Percentiles rank a stretch among this genome's conserved stretches.
Conservation (phyloP, 192 early-diverging fungal genomes). For the Entophlyctis helioformis region DNA sequence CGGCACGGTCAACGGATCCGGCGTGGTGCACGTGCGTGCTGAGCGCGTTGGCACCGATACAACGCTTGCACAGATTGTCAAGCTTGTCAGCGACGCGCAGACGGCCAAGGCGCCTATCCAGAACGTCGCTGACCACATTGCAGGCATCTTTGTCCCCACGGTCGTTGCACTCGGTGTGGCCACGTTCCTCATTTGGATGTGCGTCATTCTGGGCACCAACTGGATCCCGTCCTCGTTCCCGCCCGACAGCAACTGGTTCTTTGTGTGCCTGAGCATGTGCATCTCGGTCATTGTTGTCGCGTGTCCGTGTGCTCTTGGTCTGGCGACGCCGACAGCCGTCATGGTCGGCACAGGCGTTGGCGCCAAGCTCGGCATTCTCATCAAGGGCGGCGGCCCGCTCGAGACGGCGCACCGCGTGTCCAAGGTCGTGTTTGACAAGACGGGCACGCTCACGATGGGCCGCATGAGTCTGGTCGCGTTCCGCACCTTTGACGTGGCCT, state of each 20-base stretch:
- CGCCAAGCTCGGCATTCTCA: conserved; percentile 86
- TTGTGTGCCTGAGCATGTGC: conserved; percentile 74
- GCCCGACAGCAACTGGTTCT: conserved; percentile 22
- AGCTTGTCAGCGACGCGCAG: conserved; percentile 87
- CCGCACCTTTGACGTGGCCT: conserved; percentile 15
- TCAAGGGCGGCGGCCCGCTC: conserved; percentile 86
- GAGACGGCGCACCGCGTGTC: conserved; percentile 70
- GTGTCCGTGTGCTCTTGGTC: conserved; percentile 92
- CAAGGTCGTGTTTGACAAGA: conserved; percentile 95
- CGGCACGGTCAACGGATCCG: conserved; percentile 90
- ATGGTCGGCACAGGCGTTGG: conserved; percentile 98
- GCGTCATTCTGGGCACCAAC: not conserved
- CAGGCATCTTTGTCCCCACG: conserved; percentile 83
- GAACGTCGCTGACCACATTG: conserved; percentile 75
- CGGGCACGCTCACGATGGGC: conserved; percentile 82
- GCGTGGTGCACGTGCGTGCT: conserved; percentile 73
- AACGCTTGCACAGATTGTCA: conserved; percentile 82
- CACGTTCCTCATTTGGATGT: conserved; percentile 69
- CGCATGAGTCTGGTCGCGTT: conserved; percentile 21
- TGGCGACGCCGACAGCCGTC: conserved; percentile 93
- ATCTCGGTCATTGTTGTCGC: conserved; percentile 95
- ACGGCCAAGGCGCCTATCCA: conserved; percentile 93
- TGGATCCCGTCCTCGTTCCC: conserved; percentile 17
- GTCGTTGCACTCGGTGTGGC: conserved; percentile 60
- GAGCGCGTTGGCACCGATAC: conserved; percentile 83